These are phyloP conservation scores for Metschnikowia arizonensis DNA, from an alignment of 805 yeast genomes.

Conservation along the genomic window DNA sequence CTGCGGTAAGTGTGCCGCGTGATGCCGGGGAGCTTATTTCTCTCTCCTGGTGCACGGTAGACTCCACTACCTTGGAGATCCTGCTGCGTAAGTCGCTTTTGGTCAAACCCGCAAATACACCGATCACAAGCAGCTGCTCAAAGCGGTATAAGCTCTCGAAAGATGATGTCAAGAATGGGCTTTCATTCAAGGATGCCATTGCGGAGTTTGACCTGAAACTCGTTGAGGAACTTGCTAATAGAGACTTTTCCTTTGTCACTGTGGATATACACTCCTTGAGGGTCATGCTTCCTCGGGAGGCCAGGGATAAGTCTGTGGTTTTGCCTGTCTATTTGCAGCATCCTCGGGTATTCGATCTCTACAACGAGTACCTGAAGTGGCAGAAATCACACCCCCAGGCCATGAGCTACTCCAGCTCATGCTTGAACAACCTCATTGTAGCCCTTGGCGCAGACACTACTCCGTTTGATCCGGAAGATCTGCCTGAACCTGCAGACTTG, in stretches of 20 bases:
- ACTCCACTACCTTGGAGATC: conserved; percentile 47
- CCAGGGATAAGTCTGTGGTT: conserved; percentile 66
- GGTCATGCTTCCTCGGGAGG: conserved; percentile 76
- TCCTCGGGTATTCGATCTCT: conserved; percentile 72
- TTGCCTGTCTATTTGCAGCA: conserved; percentile 74
- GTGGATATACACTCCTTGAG: conserved; percentile 67
- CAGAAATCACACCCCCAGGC: conserved; percentile 56
- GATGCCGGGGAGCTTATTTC: conserved; percentile 68
- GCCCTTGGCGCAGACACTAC: conserved; percentile 42
- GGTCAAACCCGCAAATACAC: conserved; percentile 61
- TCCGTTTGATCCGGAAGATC: conserved; percentile 38
- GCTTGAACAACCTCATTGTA: conserved; percentile 40
- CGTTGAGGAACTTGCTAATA: conserved; percentile 39
- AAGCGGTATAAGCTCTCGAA: conserved; percentile 51
- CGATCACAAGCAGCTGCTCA: conserved; percentile 58
- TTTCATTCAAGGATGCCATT: conserved; percentile 62
- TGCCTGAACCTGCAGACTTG: conserved; percentile 19
- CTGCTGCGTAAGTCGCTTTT: conserved; percentile 42
- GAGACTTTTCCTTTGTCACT: conserved; percentile 63
- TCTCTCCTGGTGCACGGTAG: conserved; percentile 62
- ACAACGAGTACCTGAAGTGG: conserved; percentile 70
- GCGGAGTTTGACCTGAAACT: conserved; percentile 48
- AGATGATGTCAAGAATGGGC: conserved; percentile 57
- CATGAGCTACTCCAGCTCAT: conserved; percentile 30
- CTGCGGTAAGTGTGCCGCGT: conserved; percentile 51